phyloP scores from a whole-genome alignment of 2,329 filamentous ascomycete species.

The Aspergillus nomiae region DNA sequence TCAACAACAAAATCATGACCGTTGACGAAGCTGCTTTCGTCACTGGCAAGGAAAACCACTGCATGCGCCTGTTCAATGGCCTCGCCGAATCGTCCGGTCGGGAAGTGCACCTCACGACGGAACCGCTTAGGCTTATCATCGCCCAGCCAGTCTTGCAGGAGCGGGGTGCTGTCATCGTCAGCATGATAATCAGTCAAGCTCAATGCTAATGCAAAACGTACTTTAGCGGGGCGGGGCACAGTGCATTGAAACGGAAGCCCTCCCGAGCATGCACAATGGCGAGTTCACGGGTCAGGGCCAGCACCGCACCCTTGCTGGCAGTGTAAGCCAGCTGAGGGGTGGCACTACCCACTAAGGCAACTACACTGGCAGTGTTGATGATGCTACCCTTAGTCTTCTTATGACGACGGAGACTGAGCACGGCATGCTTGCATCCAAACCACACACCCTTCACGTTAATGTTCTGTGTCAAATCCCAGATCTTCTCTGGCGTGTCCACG shows the following conservation, averaged over 20 bases:
- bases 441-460: conserved; percentile 99
- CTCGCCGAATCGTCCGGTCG: conserved; percentile 83
- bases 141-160: conserved; percentile 91
- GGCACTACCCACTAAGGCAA: conserved; percentile 82
- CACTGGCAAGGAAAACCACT: conserved; percentile 82
- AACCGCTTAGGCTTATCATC: conserved; percentile 80
- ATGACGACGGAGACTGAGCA: conserved; percentile 77
- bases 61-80: conserved; percentile 89
- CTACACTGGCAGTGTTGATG: conserved; percentile 90
- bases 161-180: conserved; percentile 63
- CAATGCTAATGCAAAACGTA: conserved; percentile 30
- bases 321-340: conserved; percentile 93
- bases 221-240: conserved; percentile 90
- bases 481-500: conserved; percentile 79
- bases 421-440: conserved; percentile 91
- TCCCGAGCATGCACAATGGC: conserved; percentile 91
- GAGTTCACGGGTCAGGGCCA: conserved; percentile 86
- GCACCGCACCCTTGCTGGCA: conserved; percentile 87
- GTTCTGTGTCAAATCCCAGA: conserved; percentile 90
- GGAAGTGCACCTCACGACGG: conserved; percentile 87
- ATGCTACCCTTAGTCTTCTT: conserved; percentile 77
- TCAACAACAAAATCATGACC: conserved; percentile 93
- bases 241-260: conserved; percentile 83
- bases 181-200: not conserved
- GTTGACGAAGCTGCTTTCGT: conserved; percentile 88